phyloP scores from a whole-genome alignment of 306 rosid genomes.

The Malus asiatica region DNA sequence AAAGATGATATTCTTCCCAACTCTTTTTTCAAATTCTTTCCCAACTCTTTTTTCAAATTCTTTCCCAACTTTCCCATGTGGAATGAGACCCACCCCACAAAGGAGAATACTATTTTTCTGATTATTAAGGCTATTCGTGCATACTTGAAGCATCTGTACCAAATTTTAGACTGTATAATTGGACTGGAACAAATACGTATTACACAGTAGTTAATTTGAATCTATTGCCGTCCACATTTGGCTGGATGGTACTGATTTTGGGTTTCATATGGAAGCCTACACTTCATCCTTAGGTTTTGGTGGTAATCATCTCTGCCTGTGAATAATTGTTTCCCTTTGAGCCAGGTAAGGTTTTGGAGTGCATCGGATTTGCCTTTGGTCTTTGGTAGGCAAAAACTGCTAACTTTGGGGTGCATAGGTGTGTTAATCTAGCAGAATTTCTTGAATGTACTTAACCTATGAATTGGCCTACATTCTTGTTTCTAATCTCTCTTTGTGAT shows the following conservation, averaged over 20 bases:
- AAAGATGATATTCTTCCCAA: neutral
- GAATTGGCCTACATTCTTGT: neutral
- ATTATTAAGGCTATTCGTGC: neutral
- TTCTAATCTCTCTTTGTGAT: neutral
- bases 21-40: too few relatives aligned
- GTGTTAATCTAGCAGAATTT: constrained; percentile 11
- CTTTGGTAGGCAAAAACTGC: constrained; percentile 19
- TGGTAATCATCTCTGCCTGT: constrained; percentile 5
- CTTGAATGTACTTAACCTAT: constrained; percentile 7
- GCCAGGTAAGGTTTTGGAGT: constrained; percentile 15
- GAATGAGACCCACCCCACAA: neutral
- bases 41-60: neutral
- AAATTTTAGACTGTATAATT: neutral
- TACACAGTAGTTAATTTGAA: neutral
- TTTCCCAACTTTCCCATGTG: neutral
- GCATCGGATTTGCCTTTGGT: constrained; percentile 17
- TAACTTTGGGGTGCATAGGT: constrained; percentile 15
- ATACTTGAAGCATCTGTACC: neutral
- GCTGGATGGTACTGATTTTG: neutral
- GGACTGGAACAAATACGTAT: neutral
- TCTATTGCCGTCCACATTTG: neutral
- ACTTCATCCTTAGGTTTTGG: neutral
- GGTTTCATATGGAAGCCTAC: neutral
- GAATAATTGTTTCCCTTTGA: constrained; percentile 17
- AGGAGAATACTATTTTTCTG: neutral